Percentiles rank a stretch among this genome's conserved stretches.
These are phyloP conservation scores for Glaciozyma martinii DNA, from an alignment of 768 basidiomycete species.

Conservation along the genomic window DNA sequence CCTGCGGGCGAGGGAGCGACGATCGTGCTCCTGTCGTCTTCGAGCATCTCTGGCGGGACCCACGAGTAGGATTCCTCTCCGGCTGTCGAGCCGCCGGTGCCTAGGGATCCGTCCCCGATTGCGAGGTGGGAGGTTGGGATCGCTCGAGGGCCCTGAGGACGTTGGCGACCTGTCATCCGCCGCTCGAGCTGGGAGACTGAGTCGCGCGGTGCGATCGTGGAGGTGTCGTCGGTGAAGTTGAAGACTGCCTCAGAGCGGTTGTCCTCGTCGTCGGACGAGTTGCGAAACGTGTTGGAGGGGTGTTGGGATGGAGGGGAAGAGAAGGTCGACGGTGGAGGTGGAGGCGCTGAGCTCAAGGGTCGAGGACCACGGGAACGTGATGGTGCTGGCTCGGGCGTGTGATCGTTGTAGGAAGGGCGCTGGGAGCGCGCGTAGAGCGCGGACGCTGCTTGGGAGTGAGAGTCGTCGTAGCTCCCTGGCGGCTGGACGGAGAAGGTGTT, in stretches of 20 bases:
- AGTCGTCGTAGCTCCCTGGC: too few species aligned
- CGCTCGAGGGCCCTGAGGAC: conserved; percentile 14
- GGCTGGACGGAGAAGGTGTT: too few species aligned
- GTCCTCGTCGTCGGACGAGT: too few species aligned
- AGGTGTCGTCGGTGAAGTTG: conserved; percentile 22
- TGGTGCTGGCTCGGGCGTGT: too few species aligned
- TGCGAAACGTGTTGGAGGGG: too few species aligned
- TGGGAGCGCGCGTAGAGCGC: too few species aligned
- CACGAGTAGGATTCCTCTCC: conserved; percentile 11
- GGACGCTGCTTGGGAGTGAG: too few species aligned
- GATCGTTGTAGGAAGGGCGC: too few species aligned
- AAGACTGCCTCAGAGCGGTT: conserved; percentile 13
- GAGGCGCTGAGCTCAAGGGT: too few species aligned
- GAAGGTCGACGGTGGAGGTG: neutral
- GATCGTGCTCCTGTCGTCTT: conserved; percentile 25
- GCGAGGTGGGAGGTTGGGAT: neutral
- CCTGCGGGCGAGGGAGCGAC: neutral
- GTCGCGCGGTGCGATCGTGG: conserved; percentile 25
- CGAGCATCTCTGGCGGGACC: conserved; percentile 22
- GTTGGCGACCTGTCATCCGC: conserved; percentile 12
- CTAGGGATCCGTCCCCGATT: too few species aligned
- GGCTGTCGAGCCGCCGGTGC: conserved; percentile 8
- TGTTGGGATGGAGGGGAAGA: neutral
- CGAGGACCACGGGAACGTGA: too few species aligned
- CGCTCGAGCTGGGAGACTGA: conserved; percentile 27